phyloP scores from a whole-genome alignment of 192 early-diverging fungal genomes.

The Podochytrium sp. region DNA sequence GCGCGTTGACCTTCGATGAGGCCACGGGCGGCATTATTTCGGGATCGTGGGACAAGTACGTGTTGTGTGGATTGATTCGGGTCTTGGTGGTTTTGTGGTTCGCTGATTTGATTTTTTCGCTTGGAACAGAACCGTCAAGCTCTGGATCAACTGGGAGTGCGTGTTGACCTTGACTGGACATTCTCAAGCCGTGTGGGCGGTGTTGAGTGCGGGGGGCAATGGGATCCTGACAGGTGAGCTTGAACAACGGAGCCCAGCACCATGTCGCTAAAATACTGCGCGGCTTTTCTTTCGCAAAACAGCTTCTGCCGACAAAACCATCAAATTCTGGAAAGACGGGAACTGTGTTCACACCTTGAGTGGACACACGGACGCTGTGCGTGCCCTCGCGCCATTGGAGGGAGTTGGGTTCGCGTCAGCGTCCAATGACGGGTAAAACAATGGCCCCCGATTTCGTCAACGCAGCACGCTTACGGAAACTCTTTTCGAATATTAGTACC shows the following conservation, averaged over 20 bases:
- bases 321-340: slow-evolving; percentile 81
- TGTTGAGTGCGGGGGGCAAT: slow-evolving; percentile 73
- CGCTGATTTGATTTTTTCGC: not conserved
- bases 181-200: slow-evolving; percentile 87
- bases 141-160: slow-evolving; percentile 84
- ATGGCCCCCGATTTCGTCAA: too few species aligned
- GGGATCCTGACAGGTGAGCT: slow-evolving; percentile 74
- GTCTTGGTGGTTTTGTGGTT: not conserved
- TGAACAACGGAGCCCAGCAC: not conserved
- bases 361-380: slow-evolving; percentile 92
- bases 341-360: slow-evolving; percentile 62
- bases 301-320: slow-evolving; percentile 92
- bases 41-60: slow-evolving; percentile 97
- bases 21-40: slow-evolving; percentile 74
- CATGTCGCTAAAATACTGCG: not conserved
- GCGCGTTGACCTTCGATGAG: slow-evolving; percentile 59
- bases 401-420: slow-evolving; percentile 80
- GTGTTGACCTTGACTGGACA: slow-evolving; percentile 79
- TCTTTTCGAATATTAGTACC: slow-evolving; percentile 53
- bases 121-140: slow-evolving; percentile 73
- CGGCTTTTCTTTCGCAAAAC: not conserved
- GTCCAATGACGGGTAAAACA: slow-evolving; percentile 81
- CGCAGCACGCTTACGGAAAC: too few species aligned
- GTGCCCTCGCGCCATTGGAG: slow-evolving; percentile 70
- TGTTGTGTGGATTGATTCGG: too few species aligned